Evolutionary conservation across 306 rosid genomes (phyloP).

Genomic region (Acacia melanoxylon): DNA sequence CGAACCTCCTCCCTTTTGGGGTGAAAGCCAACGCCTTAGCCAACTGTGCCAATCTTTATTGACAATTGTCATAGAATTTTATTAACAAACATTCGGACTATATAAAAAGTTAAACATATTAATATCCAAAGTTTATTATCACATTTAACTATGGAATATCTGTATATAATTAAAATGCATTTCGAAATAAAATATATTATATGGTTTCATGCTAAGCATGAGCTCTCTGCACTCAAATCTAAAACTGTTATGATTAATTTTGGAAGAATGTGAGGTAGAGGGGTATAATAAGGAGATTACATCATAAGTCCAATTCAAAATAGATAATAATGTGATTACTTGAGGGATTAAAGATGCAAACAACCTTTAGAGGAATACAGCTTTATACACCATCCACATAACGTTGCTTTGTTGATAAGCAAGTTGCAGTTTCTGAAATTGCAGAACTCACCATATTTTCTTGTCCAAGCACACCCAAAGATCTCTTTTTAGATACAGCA

Average conservation of each 20-base stretch:
- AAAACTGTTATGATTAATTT: background rate
- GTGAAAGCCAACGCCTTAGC: too few relatives aligned
- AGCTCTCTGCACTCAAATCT: constrained; percentile 11
- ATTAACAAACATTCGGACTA: constrained; percentile 8
- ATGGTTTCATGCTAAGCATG: constrained; percentile 5
- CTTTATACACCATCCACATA: background rate
- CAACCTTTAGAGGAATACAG: background rate
- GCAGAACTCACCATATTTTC: constrained; percentile 52
- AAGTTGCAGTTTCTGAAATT: constrained; percentile 15
- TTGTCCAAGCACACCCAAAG: constrained; percentile 38
- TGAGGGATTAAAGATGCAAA: constrained; percentile 8
- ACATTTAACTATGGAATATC: background rate
- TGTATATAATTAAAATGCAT: background rate
- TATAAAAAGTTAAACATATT: background rate
- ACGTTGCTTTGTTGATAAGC: constrained; percentile 24
- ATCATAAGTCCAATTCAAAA: constrained; percentile 15
- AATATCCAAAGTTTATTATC: background rate
- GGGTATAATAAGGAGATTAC: constrained; percentile 7
- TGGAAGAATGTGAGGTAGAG: constrained; percentile 14
- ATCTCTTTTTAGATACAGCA: constrained; percentile 56
- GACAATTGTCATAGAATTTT: background rate
- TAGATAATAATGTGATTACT: constrained; percentile 3
- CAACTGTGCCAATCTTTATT: too few relatives aligned
- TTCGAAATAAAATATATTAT: background rate
- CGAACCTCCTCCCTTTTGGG: too few relatives aligned